Conservation (phyloP, 305 asterid genomes). For the Fraxinus paxiana region DNA sequence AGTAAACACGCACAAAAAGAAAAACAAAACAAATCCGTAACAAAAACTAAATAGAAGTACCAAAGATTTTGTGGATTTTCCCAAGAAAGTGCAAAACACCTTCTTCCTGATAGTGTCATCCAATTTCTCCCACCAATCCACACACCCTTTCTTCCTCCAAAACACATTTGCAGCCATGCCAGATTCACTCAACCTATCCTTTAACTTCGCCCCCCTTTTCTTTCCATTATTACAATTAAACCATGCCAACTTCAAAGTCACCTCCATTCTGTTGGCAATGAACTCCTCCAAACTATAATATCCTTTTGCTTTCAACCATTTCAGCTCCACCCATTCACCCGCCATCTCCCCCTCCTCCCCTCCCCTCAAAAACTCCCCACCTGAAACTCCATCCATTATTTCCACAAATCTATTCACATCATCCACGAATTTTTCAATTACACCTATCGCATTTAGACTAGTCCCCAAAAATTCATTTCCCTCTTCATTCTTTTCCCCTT, state of each 20-base stretch:
- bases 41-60: conserved; percentile 34
- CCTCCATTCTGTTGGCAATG: conserved; percentile 69
- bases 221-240: conserved; percentile 60
- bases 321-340: conserved; percentile 83
- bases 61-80: conserved; percentile 72
- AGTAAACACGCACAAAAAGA: neutral
- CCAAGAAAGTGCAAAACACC: conserved; percentile 52
- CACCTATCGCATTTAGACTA: conserved; percentile 56
- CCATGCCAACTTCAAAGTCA: conserved; percentile 83
- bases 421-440: conserved; percentile 57
- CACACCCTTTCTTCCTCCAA: conserved; percentile 96
- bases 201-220: conserved; percentile 71
- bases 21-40: conserved; percentile 5
- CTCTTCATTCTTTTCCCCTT: conserved; percentile 45
- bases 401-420: conserved; percentile 53
- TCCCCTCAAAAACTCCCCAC: conserved; percentile 76
- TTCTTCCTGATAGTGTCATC: conserved; percentile 59
- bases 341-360: conserved; percentile 64
- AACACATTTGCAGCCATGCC: conserved; percentile 68
- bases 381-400: conserved; percentile 55
- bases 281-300: conserved; percentile 82
- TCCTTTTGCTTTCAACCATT: conserved; percentile 84
- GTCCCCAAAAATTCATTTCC: conserved; percentile 21
- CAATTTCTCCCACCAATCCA: conserved; percentile 94
- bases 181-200: conserved; percentile 60